Conservation (phyloP, 1,139 yeast species). For the Spathaspora sp. region DNA sequence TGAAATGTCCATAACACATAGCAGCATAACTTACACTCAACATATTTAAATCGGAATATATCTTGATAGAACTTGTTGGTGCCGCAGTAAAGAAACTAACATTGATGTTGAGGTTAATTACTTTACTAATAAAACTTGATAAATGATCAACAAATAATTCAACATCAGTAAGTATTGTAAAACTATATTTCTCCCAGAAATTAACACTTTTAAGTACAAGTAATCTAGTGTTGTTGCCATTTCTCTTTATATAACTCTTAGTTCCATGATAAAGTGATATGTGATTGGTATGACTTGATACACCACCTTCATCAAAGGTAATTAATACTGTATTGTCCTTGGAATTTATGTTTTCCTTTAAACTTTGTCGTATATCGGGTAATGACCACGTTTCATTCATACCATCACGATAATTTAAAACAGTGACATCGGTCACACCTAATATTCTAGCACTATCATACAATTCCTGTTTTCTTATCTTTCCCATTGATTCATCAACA, state of each 20-base stretch:
- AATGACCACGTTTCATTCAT: conserved; percentile 71
- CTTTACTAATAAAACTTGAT: conserved; percentile 29
- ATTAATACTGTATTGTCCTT: conserved; percentile 46
- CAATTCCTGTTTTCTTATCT: conserved; percentile 59
- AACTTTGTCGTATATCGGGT: conserved; percentile 33
- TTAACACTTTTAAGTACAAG: conserved; percentile 47
- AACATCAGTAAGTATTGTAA: conserved; percentile 46
- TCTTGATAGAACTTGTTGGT: conserved; percentile 29
- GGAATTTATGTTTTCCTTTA: conserved; percentile 20
- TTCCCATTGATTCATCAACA: conserved; percentile 66
- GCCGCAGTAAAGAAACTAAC: conserved; percentile 38
- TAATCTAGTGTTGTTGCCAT: conserved; percentile 20
- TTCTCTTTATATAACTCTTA: conserved; percentile 25
- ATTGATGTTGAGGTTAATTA: conserved; percentile 39
- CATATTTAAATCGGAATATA: conserved; percentile 57
- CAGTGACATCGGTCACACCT: conserved; percentile 51
- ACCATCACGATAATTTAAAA: conserved; percentile 67
- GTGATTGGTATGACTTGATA: conserved; percentile 87
- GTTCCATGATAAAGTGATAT: conserved; percentile 63
- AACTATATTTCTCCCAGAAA: conserved; percentile 52
- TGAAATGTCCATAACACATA: conserved; percentile 79
- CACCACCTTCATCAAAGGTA: conserved; percentile 83
- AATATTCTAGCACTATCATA: conserved; percentile 54
- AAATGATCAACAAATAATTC: conserved; percentile 40
- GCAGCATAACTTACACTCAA: conserved; percentile 64